Evolutionary conservation across 371 early-diverging fungal species (phyloP).

Genomic region (Syncephalastrum contaminatum): DNA sequence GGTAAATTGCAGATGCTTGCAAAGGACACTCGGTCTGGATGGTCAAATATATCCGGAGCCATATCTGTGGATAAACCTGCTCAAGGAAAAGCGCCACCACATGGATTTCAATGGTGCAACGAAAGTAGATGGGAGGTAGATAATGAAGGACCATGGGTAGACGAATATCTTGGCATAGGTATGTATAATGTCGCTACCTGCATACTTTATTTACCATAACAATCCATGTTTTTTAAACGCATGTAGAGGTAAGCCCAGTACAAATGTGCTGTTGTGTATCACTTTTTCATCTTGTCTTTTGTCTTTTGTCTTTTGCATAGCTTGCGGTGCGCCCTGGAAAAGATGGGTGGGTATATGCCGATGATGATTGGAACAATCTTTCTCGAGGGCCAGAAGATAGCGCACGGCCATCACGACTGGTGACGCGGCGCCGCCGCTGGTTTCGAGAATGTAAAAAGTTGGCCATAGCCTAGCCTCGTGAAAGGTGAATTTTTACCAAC

Average conservation of each 20-base stretch:
- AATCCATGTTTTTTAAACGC: neutral
- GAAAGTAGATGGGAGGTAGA: slow-evolving; percentile 35
- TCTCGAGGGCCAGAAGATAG: neutral
- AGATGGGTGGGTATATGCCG: slow-evolving; percentile 30
- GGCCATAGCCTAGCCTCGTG: too few relatives aligned
- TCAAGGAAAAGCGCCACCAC: slow-evolving; percentile 20
- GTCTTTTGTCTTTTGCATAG: neutral
- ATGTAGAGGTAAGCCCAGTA: slow-evolving; percentile 4
- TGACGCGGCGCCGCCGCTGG: slow-evolving; percentile 22
- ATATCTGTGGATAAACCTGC: slow-evolving; percentile 15
- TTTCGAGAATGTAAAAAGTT: slow-evolving; percentile 2
- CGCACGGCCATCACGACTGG: neutral
- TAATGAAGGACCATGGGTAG: slow-evolving; percentile 36
- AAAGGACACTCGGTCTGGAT: slow-evolving; percentile 14
- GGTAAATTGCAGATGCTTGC: neutral
- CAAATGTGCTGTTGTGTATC: neutral
- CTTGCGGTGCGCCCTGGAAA: slow-evolving; percentile 18
- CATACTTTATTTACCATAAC: neutral
- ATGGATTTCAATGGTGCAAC: slow-evolving; percentile 38
- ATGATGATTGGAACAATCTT: slow-evolving; percentile 21
- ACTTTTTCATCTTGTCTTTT: neutral
- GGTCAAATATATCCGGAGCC: slow-evolving; percentile 32
- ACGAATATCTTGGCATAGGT: slow-evolving; percentile 34
- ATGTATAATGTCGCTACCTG: neutral
- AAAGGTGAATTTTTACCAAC: too few relatives aligned